phyloP scores from a whole-genome alignment of 2,329 filamentous ascomycete genomes.

The Arthrinium puccinioides region DNA sequence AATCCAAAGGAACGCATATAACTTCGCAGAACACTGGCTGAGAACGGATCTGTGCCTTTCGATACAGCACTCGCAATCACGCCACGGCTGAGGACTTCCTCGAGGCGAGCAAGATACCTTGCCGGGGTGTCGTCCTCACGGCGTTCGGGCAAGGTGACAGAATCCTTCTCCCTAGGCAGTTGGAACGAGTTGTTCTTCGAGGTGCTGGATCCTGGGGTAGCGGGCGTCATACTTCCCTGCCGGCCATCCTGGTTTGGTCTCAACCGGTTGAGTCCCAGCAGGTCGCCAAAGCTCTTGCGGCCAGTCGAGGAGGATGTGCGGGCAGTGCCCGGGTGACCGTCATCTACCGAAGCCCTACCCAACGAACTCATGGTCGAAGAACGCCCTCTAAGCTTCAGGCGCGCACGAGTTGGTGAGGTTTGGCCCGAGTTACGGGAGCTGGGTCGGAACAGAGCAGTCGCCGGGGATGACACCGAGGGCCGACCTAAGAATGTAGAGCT shows the following conservation, averaged over 20 bases:
- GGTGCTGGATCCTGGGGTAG: constrained; percentile 59
- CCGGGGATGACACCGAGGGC: constrained; percentile 33
- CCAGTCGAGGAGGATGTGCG: constrained; percentile 84
- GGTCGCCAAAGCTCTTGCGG: constrained; percentile 85
- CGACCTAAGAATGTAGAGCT: constrained; percentile 20
- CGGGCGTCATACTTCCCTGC: constrained; percentile 61
- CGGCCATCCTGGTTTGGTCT: constrained; percentile 74
- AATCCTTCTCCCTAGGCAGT: constrained; percentile 55
- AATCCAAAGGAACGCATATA: constrained; percentile 95
- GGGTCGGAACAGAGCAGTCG: constrained; percentile 42
- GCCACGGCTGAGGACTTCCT: constrained; percentile 72
- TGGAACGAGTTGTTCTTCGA: constrained; percentile 83
- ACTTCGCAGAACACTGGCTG: constrained; percentile 74
- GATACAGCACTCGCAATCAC: constrained; percentile 80
- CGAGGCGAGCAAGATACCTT: constrained; percentile 77
- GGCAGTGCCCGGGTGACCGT: constrained; percentile 59
- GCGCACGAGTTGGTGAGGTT: constrained; percentile 60
- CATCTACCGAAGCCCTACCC: constrained; percentile 63
- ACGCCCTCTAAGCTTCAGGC: constrained; percentile 59
- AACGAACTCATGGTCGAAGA: constrained; percentile 88
- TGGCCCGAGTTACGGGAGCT: constrained; percentile 48
- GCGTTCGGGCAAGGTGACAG: constrained; percentile 65
- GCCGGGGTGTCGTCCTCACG: constrained; percentile 85
- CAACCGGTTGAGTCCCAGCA: constrained; percentile 72
- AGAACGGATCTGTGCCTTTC: constrained; percentile 80